These are phyloP conservation scores for Quercus suber DNA, from an alignment of 306 rosid genomes.

Conservation along the genomic window DNA sequence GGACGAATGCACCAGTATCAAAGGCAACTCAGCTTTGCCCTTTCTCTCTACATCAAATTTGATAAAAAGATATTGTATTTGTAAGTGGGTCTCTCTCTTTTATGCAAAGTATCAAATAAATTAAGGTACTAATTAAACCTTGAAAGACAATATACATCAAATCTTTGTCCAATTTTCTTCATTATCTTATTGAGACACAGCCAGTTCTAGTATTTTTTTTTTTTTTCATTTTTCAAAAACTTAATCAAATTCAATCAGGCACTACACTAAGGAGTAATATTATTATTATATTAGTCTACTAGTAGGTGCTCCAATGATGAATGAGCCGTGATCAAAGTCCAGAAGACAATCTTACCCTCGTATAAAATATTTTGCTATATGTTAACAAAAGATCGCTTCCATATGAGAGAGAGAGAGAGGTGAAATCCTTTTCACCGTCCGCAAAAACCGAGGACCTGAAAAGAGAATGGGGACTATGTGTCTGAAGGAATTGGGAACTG, in stretches of 20 bases:
- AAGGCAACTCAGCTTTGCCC: constrained; percentile 80
- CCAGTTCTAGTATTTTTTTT: background rate
- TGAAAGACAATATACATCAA: constrained; percentile 17
- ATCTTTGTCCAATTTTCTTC: background rate
- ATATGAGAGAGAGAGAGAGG: background rate
- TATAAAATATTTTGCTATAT: background rate
- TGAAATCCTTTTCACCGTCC: constrained; percentile 31
- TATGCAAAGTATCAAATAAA: constrained; percentile 23
- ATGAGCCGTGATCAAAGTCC: background rate
- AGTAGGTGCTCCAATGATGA: background rate
- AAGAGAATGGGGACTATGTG: constrained; percentile 61
- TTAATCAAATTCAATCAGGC: background rate
- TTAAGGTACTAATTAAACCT: constrained; percentile 7
- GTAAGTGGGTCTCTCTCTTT: constrained; percentile 64
- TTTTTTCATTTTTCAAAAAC: background rate
- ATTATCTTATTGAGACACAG: background rate
- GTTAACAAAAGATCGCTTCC: background rate
- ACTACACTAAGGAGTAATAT: background rate
- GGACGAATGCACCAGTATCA: constrained; percentile 74
- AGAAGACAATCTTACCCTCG: background rate
- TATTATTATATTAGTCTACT: background rate
- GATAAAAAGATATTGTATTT: constrained; percentile 34
- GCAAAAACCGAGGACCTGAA: constrained; percentile 62
- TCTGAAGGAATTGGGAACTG: constrained; percentile 65
- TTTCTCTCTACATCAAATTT: constrained; percentile 38